Percentiles rank a stretch among this genome's conserved stretches.
Evolutionary conservation across 2,329 filamentous ascomycete species (phyloP).

Genomic region (Dothideomycetidae sp.): DNA sequence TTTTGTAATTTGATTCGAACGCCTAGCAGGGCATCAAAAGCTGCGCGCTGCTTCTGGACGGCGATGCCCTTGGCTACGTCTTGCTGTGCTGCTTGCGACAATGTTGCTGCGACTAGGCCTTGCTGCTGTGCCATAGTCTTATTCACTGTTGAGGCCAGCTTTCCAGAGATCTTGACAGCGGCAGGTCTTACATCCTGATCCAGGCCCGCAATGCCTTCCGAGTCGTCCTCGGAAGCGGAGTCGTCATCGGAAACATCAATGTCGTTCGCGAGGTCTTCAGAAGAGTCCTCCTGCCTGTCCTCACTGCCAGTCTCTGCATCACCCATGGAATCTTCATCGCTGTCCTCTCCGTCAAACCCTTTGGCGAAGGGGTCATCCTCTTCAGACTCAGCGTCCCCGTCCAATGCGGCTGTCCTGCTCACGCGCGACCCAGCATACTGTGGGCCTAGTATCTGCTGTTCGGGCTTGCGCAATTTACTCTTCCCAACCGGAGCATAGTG

Average conservation of each 20-base stretch:
- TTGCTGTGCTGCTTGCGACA: slow-evolving; percentile 53
- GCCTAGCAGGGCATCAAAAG: slow-evolving; percentile 80
- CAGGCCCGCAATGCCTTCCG: not conserved
- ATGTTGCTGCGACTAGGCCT: slow-evolving; percentile 48
- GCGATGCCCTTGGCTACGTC: slow-evolving; percentile 77
- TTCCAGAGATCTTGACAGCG: no score
- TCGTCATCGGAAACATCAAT: not conserved
- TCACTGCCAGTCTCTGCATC: no score
- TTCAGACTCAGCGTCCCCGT: slow-evolving; percentile 36
- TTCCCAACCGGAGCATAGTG: slow-evolving; percentile 76
- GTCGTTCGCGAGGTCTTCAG: no score
- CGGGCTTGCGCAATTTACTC: slow-evolving; percentile 66
- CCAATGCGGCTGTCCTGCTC: slow-evolving; percentile 51
- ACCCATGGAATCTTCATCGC: slow-evolving; percentile 21
- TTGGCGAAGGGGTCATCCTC: slow-evolving; percentile 33
- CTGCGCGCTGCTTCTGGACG: slow-evolving; percentile 70
- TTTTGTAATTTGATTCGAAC: slow-evolving; percentile 88
- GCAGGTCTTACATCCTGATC: no score
- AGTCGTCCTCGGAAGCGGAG: not conserved
- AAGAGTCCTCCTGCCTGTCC: no score
- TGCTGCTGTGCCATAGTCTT: slow-evolving; percentile 55
- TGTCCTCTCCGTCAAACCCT: slow-evolving; percentile 34
- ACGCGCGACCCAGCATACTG: slow-evolving; percentile 68
- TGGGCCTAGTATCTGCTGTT: slow-evolving; percentile 54
- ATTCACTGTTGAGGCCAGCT: no score